Evolutionary conservation across 331 rosid species (phyloP).

Genomic region (Arachis monticola): DNA sequence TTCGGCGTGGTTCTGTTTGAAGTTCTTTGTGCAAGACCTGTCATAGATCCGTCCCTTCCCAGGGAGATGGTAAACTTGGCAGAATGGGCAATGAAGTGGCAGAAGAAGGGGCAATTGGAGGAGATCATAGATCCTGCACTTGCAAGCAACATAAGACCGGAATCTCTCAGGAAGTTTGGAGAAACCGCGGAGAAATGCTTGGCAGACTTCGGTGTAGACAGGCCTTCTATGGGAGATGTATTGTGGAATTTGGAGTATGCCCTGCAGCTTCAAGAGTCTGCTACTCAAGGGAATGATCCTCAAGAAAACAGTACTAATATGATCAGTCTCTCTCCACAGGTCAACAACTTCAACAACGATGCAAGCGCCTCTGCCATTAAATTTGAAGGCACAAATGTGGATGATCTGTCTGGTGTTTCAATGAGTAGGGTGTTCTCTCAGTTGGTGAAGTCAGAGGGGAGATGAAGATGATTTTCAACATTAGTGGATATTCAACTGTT

Average conservation of each 20-base stretch:
- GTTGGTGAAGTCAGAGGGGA: conserved; percentile 87
- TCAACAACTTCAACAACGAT: conserved; percentile 56
- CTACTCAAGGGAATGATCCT: conserved; percentile 57
- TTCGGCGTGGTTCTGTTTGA: conserved; percentile 83
- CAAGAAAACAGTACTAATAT: conserved; percentile 81
- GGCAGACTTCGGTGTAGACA: conserved; percentile 75
- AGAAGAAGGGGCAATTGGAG: conserved; percentile 68
- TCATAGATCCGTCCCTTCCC: conserved; percentile 75
- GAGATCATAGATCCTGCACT: conserved; percentile 69
- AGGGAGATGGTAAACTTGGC: conserved; percentile 85
- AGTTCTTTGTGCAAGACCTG: conserved; percentile 82
- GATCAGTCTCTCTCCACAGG: conserved; percentile 73
- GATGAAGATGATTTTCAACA: conserved; percentile 40
- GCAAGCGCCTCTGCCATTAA: conserved; percentile 43
- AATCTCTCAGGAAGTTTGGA: conserved; percentile 74
- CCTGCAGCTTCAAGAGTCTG: conserved; percentile 81
- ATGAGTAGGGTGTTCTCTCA: conserved; percentile 93
- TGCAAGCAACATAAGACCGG: conserved; percentile 66
- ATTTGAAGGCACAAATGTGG: conserved; percentile 50
- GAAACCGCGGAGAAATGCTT: conserved; percentile 85
- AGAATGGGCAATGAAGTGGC: conserved; percentile 88
- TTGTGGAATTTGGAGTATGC: conserved; percentile 89
- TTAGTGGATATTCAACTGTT: conserved; percentile 36
- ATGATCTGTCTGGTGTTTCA: conserved; percentile 87
- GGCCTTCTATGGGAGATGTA: conserved; percentile 89